phyloP scores from a whole-genome alignment of 1,284 basidiomycete species.

The Fomitiporia mediterranea region DNA sequence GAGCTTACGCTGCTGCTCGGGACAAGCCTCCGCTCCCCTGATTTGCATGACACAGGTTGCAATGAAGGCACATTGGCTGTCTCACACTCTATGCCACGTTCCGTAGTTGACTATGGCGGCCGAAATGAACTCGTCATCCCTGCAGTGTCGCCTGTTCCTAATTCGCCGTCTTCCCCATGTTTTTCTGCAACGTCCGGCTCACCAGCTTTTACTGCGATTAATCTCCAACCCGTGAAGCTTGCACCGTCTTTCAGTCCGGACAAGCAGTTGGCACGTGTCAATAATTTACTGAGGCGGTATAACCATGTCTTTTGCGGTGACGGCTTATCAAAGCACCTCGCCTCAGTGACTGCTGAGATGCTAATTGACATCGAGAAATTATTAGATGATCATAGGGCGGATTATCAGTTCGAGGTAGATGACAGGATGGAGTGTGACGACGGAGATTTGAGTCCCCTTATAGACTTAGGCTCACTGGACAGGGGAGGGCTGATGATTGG shows the following conservation, averaged over 20 bases:
- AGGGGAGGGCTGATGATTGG: not conserved
- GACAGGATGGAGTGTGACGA: not conserved
- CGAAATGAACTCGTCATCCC: not conserved
- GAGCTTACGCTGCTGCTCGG: not conserved
- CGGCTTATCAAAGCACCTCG: not conserved
- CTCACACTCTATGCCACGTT: not conserved
- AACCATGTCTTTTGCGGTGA: not conserved
- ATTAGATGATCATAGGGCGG: not conserved
- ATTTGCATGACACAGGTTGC: not conserved
- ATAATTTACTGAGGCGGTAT: not conserved
- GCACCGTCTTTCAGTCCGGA: not conserved
- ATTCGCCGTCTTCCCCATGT: not conserved
- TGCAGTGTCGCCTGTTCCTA: not conserved
- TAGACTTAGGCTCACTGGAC: not conserved
- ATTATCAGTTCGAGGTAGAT: not conserved
- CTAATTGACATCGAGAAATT: conserved; percentile 7
- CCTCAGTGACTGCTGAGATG: not conserved
- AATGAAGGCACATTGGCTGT: not conserved
- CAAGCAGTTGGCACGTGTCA: not conserved
- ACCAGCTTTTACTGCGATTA: not conserved
- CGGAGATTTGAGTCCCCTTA: not conserved
- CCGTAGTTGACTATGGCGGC: not conserved
- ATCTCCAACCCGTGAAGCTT: not conserved
- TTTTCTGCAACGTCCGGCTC: not conserved
- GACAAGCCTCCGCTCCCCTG: not conserved